Base-by-base conservation (phyloP, 768 basidiomycete species). In the Leccinum olivaceopallidum region DNA sequence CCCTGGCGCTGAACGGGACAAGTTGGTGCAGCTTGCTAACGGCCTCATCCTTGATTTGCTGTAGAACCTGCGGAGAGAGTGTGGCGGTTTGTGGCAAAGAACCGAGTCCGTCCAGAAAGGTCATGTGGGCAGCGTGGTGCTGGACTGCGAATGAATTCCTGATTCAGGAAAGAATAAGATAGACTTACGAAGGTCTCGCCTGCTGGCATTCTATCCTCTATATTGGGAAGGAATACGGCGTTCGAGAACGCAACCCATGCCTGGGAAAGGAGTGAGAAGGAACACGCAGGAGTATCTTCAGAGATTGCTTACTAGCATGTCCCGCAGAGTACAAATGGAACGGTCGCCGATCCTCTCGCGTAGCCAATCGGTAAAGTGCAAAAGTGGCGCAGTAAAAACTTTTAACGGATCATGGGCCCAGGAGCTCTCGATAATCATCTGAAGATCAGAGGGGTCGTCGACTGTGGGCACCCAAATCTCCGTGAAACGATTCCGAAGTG, bases 391-490 rank as follows among this genome's bases (percentile, higher is more conserved):
- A 2, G 92, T 94, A 66, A 84, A 89, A 2, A 63, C 58, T 49
- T 73, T 76, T 55, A 97, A 74, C 10, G 71, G 66, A 3, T 82
- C 79, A 55, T 81, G 71, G 50, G 77, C 76, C 94, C 94, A 97
- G 2, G 85, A 80, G 56, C 77, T 83, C 12, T 80, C 75, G 26
- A 98, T 78, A 67, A 99, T 96, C 66, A 91, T 80, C 60, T 85
- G 79, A 7, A 96, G 77, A 71, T 99, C 97, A 6, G 70, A 67
- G 18, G 86, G 80, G 60, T 86, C 80, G 59, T 91, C 85, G 32
- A 98, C 83, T 18, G 87, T 78, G 4, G 96, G 95, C 0, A 99
- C 97, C 96, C 97, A 99, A 34, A 99, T 96, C 73, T 99, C 97
- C 4, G 97, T 99, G 76, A 99, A 99, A 5, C 97, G 86, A 76